These are phyloP conservation scores for Penicillium italicum DNA, from an alignment of 2,329 filamentous ascomycete species.

Conservation along the genomic window DNA sequence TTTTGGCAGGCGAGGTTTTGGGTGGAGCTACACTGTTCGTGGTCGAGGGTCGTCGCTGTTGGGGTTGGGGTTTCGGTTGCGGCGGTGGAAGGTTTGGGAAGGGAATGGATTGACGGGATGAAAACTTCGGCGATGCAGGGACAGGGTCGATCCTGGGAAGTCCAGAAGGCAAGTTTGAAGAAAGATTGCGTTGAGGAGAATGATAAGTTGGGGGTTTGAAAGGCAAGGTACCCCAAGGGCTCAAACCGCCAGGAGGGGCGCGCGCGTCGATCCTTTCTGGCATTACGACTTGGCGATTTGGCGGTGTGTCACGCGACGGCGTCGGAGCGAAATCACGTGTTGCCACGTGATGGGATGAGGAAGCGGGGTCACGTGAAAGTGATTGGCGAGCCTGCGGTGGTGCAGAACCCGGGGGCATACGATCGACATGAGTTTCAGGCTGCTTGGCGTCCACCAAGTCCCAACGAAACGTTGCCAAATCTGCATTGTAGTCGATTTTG, in stretches of 20 bases:
- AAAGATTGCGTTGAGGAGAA: neutral
- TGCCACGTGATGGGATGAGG: neutral
- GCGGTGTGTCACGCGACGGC: neutral
- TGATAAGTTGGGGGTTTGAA: neutral
- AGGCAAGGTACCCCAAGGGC: neutral
- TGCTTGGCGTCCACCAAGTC: conserved; percentile 51
- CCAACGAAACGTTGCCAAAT: conserved; percentile 60
- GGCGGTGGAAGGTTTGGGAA: neutral
- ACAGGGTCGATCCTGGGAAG: neutral
- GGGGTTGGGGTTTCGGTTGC: neutral
- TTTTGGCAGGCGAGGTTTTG: neutral
- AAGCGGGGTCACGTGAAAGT: conserved; percentile 1
- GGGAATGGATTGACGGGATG: neutral
- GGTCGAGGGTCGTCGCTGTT: neutral
- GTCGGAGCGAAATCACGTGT: conserved; percentile 9
- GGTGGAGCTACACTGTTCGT: neutral
- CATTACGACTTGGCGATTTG: neutral
- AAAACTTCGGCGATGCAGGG: neutral
- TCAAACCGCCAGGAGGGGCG: neutral
- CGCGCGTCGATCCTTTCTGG: neutral
- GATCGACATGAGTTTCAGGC: neutral
- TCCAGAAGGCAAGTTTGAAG: neutral
- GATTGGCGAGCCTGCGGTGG: neutral
- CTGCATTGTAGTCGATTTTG: conserved; percentile 45
- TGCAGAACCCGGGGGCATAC: conserved; percentile 13